Evolutionary conservation across 176 grass and related monocot species (phyloP).

Genomic region (Saccharum spontaneum): DNA sequence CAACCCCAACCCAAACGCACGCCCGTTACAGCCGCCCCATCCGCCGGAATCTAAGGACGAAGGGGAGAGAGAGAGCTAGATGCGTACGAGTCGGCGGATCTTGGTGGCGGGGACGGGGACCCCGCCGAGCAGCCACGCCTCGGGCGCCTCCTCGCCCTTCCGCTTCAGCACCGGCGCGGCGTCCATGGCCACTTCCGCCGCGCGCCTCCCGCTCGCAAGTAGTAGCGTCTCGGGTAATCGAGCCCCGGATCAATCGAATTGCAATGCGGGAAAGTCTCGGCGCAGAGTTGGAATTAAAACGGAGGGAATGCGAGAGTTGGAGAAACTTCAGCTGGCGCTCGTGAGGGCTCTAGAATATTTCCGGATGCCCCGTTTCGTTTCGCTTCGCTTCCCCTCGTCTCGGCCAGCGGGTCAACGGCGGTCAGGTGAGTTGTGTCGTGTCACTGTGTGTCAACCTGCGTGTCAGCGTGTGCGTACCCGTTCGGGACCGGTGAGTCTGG

Average conservation of each 20-base stretch:
- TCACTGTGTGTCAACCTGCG: too few species aligned
- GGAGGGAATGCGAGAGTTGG: conserved; percentile 4
- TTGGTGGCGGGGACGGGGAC: conserved; percentile 8
- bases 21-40: neutral
- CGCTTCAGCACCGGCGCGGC: conserved; percentile 13
- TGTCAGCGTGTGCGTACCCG: too few species aligned
- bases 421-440: too few species aligned
- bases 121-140: conserved; percentile 8
- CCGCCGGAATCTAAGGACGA: neutral
- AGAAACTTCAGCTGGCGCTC: conserved; percentile 25
- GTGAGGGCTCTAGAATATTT: conserved; percentile 12
- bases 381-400: too few species aligned
- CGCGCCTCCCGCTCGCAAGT: neutral
- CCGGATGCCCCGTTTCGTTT: neutral
- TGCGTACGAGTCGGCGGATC: conserved; percentile 26
- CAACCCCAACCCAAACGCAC: neutral
- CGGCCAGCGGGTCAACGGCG: too few species aligned
- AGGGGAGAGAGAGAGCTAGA: neutral
- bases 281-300: neutral
- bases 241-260: neutral
- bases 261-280: neutral
- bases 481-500: too few species aligned
- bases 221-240: neutral
- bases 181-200: conserved; percentile 14
- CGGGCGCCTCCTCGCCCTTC: conserved; percentile 17